phyloP scores from a whole-genome alignment of 2,329 filamentous ascomycete species.

The Fusarium sp. region DNA sequence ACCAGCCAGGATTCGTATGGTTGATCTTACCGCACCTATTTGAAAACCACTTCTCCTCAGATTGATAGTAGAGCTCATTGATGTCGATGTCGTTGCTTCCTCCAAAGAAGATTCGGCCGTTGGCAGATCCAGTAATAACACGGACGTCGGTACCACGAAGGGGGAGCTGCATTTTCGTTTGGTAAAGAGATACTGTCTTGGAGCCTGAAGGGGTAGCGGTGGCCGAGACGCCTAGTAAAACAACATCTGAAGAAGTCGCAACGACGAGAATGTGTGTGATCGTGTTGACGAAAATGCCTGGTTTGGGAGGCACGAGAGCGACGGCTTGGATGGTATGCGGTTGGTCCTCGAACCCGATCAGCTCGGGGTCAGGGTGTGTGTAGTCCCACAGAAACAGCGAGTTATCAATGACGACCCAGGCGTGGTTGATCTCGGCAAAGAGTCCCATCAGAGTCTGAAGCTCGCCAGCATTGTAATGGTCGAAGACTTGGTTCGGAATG shows the following conservation, averaged over 20 bases:
- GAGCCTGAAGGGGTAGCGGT: constrained; percentile 73
- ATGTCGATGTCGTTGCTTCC: constrained; percentile 85
- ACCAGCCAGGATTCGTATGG: constrained; percentile 80
- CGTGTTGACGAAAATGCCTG: constrained; percentile 84
- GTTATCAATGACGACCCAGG: constrained; percentile 96
- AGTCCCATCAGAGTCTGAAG: constrained; percentile 94
- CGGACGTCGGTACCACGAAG: constrained; percentile 81
- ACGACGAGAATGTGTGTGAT: constrained; percentile 92
- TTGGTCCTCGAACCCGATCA: constrained; percentile 93
- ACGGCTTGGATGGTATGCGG: constrained; percentile 90
- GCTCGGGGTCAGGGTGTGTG: constrained; percentile 87
- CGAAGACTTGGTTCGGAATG: constrained; percentile 91
- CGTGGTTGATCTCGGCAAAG: constrained; percentile 93
- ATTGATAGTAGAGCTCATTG: constrained; percentile 94
- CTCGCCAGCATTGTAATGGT: constrained; percentile 88
- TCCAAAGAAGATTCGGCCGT: constrained; percentile 93
- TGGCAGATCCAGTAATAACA: constrained; percentile 81
- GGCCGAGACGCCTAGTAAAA: constrained; percentile 85
- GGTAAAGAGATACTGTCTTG: constrained; percentile 80
- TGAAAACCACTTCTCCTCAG: constrained; percentile 97
- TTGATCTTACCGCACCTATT: constrained; percentile 88
- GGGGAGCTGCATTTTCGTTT: constrained; percentile 85
- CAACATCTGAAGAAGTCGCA: constrained; percentile 85
- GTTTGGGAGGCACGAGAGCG: constrained; percentile 83
- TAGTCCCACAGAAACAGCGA: constrained; percentile 98